Evolutionary conservation across 2,329 filamentous ascomycete genomes (phyloP), one percentile per base, ranked within the genome.

Genomic region (Coccinonectria pachysandricola): DNA sequence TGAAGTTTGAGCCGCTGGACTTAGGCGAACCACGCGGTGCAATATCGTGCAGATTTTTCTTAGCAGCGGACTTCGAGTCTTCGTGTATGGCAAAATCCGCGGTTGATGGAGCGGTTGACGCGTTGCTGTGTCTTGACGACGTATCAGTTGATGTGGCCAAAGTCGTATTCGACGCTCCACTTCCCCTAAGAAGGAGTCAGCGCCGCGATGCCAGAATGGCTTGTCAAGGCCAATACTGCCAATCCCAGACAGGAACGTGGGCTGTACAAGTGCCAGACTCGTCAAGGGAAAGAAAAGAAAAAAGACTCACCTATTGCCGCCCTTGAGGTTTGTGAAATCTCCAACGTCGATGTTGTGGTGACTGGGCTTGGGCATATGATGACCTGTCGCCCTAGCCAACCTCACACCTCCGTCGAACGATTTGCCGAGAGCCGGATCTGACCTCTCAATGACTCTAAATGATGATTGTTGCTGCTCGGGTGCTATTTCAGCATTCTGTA

Each of bases 81-180:
- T 49, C 45, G 12, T 43, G 37, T 13, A 40, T 36, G 19, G 36
- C 39, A 17, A 52, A 36, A 24, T 59, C 69, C 26, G 68, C 62
- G 4, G 71, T 74, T 3, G 71, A 75, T 8, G 71, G 68, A 18
- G 71, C 60, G 19, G 71, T 75, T n/a, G 71, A 75, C 27, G 62
- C 65, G 50, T 71, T 71, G 50, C 71, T 75, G 47, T 75, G 67
- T 44, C 70, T 65, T 25, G 71, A 75, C 17, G 70, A 75, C 41
- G 67, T 69, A 50, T 75, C 71, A 38, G 64, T 68, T 27, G 68
- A 72, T 26, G 62, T 62, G 33, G 67, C 67, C 51, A 74, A 71
- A 32, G 70, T 75, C 19, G 66, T 72, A 49, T 72, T 74, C 42
- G 70, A 74, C 21, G 69, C 65, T 40, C 68, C 68, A 54, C 69